Conservation (phyloP, 2,329 filamentous ascomycete species). For the Stachybotrys echinatus region DNA sequence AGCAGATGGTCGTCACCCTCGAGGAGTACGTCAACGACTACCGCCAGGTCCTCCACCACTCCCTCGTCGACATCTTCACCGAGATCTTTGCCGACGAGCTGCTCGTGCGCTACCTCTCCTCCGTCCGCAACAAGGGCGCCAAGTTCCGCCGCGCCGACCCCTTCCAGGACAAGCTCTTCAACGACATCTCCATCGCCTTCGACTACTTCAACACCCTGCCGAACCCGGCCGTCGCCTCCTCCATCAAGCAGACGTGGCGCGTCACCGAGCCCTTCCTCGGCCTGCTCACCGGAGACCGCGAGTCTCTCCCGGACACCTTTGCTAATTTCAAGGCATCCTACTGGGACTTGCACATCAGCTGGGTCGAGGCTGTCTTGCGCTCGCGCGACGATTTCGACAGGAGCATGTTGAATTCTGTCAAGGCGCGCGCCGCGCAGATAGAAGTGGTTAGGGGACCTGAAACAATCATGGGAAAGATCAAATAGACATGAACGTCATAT, state of each 20-base stretch:
- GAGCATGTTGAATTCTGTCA: constrained; percentile 80
- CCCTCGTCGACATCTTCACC: constrained; percentile 83
- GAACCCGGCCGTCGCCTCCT: constrained; percentile 61
- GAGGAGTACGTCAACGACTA: constrained; percentile 94
- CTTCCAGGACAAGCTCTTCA: constrained; percentile 88
- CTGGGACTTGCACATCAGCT: constrained; percentile 91
- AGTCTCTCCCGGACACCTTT: constrained; percentile 70
- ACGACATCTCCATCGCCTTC: constrained; percentile 87
- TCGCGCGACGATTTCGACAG: constrained; percentile 91
- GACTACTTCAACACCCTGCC: constrained; percentile 75
- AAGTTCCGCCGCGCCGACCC: constrained; percentile 84
- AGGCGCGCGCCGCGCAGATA: constrained; percentile 81
- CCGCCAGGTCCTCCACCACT: constrained; percentile 75
- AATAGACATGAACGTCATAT: too few species aligned
- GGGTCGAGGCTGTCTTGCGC: constrained; percentile 89
- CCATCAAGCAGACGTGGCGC: constrained; percentile 88
- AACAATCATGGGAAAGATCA: constrained; percentile 93
- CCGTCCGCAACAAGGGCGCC: constrained; percentile 82
- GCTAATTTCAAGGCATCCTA: constrained; percentile 78
- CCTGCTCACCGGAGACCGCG: constrained; percentile 72
- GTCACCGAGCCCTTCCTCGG: constrained; percentile 80
- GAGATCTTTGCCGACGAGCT: constrained; percentile 92
- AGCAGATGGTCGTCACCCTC: constrained; percentile 89
- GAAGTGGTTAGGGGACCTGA: constrained; percentile 75
- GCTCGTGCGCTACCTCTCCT: constrained; percentile 75